phyloP scores from a whole-genome alignment of 176 grass and related monocot genomes.

The Avena eriantha region DNA sequence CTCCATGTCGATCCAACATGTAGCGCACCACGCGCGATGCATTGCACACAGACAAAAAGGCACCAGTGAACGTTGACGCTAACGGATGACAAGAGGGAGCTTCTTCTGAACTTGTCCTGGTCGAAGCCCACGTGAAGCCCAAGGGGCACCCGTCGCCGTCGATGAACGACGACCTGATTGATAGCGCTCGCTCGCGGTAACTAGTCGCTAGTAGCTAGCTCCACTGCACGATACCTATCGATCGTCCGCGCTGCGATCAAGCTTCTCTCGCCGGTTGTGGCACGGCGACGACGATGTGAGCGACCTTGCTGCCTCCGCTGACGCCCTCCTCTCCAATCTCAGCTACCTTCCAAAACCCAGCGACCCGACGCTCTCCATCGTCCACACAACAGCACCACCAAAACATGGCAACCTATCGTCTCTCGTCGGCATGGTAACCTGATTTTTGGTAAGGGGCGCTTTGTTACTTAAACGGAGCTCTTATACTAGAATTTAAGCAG shows the following conservation, averaged over 20 bases:
- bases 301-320: not conserved
- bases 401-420: not conserved
- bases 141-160: slow-evolving; percentile 47
- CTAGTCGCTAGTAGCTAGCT: slow-evolving; percentile 16
- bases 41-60: slow-evolving; percentile 1
- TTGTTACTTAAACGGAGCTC: no score
- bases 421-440: no score
- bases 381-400: not conserved
- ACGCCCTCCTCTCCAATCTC: not conserved
- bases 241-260: not conserved
- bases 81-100: slow-evolving; percentile 17
- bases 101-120: not conserved
- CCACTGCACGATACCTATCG: not conserved
- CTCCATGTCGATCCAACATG: not conserved
- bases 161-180: not conserved
- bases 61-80: not conserved
- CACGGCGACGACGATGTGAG: not conserved
- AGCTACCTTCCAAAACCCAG: slow-evolving; percentile 3
- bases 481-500: no score
- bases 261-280: not conserved
- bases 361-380: not conserved
- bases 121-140: slow-evolving; percentile 46
- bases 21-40: not conserved
- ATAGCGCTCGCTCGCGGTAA: not conserved
- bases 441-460: no score